These are phyloP conservation scores for Chaetoscypha palmicola DNA, from an alignment of 2,329 filamentous ascomycete species.

Conservation along the genomic window DNA sequence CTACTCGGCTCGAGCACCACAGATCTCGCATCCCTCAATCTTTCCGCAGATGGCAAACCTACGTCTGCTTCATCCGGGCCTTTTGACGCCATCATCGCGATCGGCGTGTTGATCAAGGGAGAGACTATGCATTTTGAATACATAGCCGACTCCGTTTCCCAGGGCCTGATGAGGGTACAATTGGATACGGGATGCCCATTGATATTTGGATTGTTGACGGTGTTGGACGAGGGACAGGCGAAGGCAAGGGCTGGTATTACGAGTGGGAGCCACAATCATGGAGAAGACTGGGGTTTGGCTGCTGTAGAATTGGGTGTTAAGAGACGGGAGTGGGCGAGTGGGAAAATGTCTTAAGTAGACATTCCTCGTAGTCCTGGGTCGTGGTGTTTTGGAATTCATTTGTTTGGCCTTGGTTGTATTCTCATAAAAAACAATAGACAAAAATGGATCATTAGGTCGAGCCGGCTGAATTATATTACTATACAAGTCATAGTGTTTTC, in stretches of 20 bases:
- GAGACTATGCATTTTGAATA: constrained; percentile 99
- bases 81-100: constrained; percentile 91
- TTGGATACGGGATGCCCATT: constrained; percentile 84
- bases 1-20: constrained; percentile 62
- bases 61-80: constrained; percentile 45
- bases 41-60: constrained; percentile 33
- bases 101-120: constrained; percentile 96
- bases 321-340: constrained; percentile 68
- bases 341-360: constrained; percentile 25
- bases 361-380: background rate
- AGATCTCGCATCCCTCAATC: constrained; percentile 52
- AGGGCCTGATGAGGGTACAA: constrained; percentile 91
- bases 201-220: constrained; percentile 85
- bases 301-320: constrained; percentile 92
- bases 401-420: background rate
- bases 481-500: constrained; percentile 9
- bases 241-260: constrained; percentile 70
- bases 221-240: constrained; percentile 83
- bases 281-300: constrained; percentile 90
- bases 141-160: constrained; percentile 83
- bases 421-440: background rate
- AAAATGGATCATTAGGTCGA: background rate
- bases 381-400: background rate
- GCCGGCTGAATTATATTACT: constrained; percentile 13
- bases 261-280: constrained; percentile 90